These are phyloP conservation scores for Schwanniomyces pseudopolymorphus DNA, from an alignment of 805 yeast genomes.

Conservation along the genomic window DNA sequence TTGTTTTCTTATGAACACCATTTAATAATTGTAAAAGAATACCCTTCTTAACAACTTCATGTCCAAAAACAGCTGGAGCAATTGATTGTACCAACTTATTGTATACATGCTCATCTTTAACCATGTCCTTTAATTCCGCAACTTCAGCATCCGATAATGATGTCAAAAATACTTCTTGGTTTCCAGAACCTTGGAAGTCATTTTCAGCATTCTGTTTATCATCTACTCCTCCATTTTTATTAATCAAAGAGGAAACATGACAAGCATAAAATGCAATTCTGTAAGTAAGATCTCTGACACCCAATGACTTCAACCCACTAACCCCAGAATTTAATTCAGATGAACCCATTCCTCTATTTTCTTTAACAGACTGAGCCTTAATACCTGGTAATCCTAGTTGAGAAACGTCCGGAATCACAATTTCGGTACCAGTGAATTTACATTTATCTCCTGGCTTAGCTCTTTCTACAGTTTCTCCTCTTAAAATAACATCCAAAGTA, in stretches of 20 bases:
- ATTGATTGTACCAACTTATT: slow-evolving; percentile 81
- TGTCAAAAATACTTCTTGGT: slow-evolving; percentile 78
- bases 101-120: slow-evolving; percentile 81
- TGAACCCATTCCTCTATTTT: slow-evolving; percentile 54
- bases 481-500: slow-evolving; percentile 83
- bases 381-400: slow-evolving; percentile 95
- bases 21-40: slow-evolving; percentile 83
- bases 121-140: slow-evolving; percentile 84
- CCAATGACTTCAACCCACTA: slow-evolving; percentile 84
- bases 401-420: slow-evolving; percentile 90
- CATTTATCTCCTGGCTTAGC: slow-evolving; percentile 98
- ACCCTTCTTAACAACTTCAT: slow-evolving; percentile 91
- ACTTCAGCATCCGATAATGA: slow-evolving; percentile 80
- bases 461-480: slow-evolving; percentile 93
- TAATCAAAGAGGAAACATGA: slow-evolving; percentile 70
- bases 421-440: slow-evolving; percentile 89
- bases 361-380: slow-evolving; percentile 79
- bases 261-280: slow-evolving; percentile 89
- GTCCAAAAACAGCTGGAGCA: slow-evolving; percentile 97
- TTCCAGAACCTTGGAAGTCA: slow-evolving; percentile 53
- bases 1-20: slow-evolving; percentile 92
- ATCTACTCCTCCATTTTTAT: slow-evolving; percentile 22
- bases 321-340: slow-evolving; percentile 84
- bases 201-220: slow-evolving; percentile 23
- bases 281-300: slow-evolving; percentile 92